phyloP scores from a whole-genome alignment of 164 flowering plant genomes.

The Taxillus chinensis region DNA sequence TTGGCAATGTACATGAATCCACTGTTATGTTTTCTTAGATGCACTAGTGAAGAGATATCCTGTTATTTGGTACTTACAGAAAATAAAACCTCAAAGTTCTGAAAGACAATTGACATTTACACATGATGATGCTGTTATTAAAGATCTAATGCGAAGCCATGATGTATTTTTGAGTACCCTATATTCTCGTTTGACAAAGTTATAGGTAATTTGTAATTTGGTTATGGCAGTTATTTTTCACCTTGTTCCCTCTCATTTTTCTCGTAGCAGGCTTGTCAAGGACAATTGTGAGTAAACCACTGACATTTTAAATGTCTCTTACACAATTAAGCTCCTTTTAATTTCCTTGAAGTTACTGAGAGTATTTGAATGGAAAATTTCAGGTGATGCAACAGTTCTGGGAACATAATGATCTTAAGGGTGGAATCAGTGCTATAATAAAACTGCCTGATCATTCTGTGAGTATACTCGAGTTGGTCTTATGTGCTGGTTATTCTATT shows the following conservation, averaged over 20 bases:
- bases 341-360: conserved; percentile 1
- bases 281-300: too few relatives aligned
- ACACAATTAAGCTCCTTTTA: too few relatives aligned
- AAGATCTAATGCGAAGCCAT: conserved; percentile 61
- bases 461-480: conserved; percentile 23
- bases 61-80: conserved; percentile 20
- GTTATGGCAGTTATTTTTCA: too few relatives aligned
- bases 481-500: not conserved
- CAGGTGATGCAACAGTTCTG: conserved; percentile 88
- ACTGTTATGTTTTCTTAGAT: too few relatives aligned
- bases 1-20: too few relatives aligned
- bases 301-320: too few relatives aligned
- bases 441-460: conserved; percentile 88
- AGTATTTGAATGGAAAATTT: conserved; percentile 8
- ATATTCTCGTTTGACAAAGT: conserved; percentile 68
- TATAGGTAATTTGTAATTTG: conserved; percentile 49
- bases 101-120: conserved; percentile 23
- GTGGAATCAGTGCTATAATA: conserved; percentile 63
- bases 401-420: conserved; percentile 67
- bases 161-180: conserved; percentile 58
- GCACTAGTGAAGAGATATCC: too few relatives aligned
- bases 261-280: too few relatives aligned
- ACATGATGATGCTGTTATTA: conserved; percentile 30
- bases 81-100: conserved; percentile 29
- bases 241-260: too few relatives aligned